Evolutionary conservation across 2,329 filamentous ascomycete species (phyloP).

Genomic region (Scleromitrula shiraiana): DNA sequence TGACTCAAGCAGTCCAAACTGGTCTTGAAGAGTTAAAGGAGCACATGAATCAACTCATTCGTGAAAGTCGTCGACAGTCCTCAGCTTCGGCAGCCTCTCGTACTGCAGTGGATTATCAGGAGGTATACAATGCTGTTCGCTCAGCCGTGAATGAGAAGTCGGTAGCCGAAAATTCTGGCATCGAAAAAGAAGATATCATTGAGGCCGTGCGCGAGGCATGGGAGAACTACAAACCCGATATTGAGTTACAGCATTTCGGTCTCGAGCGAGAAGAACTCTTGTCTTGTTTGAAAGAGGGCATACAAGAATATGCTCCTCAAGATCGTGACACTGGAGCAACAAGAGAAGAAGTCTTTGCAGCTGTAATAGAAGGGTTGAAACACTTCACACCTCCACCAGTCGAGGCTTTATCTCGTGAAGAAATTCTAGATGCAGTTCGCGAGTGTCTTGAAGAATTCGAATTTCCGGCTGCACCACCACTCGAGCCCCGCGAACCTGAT

Average conservation of each 20-base stretch:
- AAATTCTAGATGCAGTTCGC: conserved; percentile 74
- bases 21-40: conserved; percentile 75
- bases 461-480: conserved; percentile 56
- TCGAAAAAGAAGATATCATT: conserved; percentile 76
- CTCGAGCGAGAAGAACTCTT: conserved; percentile 86
- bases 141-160: conserved; percentile 54
- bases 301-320: conserved; percentile 60
- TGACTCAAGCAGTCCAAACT: conserved; percentile 70
- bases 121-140: conserved; percentile 79
- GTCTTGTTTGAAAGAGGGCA: conserved; percentile 75
- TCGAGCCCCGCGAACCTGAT: conserved; percentile 45
- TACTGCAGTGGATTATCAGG: conserved; percentile 65
- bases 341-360: conserved; percentile 76
- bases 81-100: conserved; percentile 57
- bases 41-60: conserved; percentile 73
- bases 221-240: conserved; percentile 90
- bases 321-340: conserved; percentile 49
- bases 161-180: conserved; percentile 42
- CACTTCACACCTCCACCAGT: conserved; percentile 69
- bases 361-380: conserved; percentile 78
- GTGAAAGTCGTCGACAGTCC: conserved; percentile 66
- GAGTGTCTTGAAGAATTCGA: conserved; percentile 84
- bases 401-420: conserved; percentile 68
- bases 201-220: conserved; percentile 83
- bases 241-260: conserved; percentile 82